Evolutionary conservation across 2,329 filamentous ascomycete species (phyloP).

Genomic region (Fusarium fujikuroi): DNA sequence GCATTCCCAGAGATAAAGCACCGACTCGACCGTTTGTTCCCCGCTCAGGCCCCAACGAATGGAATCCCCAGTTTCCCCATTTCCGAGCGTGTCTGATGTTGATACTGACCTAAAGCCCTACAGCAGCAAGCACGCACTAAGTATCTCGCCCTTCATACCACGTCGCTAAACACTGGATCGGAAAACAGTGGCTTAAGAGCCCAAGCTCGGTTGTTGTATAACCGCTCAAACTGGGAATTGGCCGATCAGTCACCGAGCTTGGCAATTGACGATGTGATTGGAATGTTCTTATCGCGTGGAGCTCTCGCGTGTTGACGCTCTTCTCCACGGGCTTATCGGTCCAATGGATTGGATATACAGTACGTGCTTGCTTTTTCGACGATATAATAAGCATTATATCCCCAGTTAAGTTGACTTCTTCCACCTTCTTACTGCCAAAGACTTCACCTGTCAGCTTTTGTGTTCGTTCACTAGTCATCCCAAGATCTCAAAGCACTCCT

Average conservation of each 20-base stretch:
- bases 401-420: not conserved
- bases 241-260: not conserved
- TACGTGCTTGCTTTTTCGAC: not conserved
- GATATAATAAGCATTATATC: not conserved
- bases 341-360: not conserved
- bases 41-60: not conserved
- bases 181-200: not conserved
- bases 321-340: not conserved
- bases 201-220: not conserved
- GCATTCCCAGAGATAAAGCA: not conserved
- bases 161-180: not conserved
- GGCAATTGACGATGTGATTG: not conserved
- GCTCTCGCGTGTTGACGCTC: accelerated
- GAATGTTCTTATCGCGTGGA: not conserved
- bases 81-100: too few species aligned
- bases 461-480: not conserved
- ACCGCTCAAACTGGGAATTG: not conserved
- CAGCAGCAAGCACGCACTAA: not conserved
- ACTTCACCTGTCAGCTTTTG: accelerated
- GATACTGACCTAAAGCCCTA: not conserved
- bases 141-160: not conserved
- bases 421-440: not conserved
- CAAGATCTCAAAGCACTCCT: not conserved
- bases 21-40: not conserved
- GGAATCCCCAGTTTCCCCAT: too few species aligned